Base-by-base conservation (phyloP, 441 rosid species). In the Erodium chrysanthum region DNA sequence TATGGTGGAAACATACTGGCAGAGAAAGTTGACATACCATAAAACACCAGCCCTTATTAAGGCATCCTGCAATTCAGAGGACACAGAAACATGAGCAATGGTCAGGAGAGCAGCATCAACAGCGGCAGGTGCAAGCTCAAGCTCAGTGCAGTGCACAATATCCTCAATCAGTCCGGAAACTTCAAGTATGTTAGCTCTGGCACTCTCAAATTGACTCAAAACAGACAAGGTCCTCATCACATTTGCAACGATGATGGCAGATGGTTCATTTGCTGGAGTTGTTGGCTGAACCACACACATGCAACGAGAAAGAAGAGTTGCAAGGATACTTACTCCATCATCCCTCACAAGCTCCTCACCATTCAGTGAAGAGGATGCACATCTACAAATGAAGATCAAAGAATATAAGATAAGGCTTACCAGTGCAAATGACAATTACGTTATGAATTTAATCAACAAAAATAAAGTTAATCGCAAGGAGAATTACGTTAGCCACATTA, bases 271-370 rank as follows among this genome's bases (percentile, higher is more conserved):
- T 66, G 92, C 89, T 68, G 96, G 81, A 79, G 99, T 90, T 72
- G 99, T 88, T 74, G 96, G 96, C 81, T 90, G 99, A 79, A 96
- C 98, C 40, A 92, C 86, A 77, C 85, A 78, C 97, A 92, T 90
- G 85, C 99, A 92, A 65, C 98, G 96, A 54, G 90, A 85, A 74
- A 96, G 91, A 80, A 96, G 97, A 73, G 77, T 90, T 4, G 96
- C 84, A 67, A 96, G 85, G 77, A 92, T 96, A 65, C 88, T 93
- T 75, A 92, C 83, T 66, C 99, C 99, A 71, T 88, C 96, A 81
- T 90, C 97, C 81, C 99, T 88, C 46, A 92, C 98, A 71, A 96
- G 96, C 81, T 96, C 99, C 80, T 92, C 98, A 64, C 98, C 99
- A 78, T 96, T 96, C 76, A 96, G 81, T 37, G 96, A 92, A 35